Evolutionary conservation across 345 rosid genomes (phyloP).

Genomic region (Camelina laxa): DNA sequence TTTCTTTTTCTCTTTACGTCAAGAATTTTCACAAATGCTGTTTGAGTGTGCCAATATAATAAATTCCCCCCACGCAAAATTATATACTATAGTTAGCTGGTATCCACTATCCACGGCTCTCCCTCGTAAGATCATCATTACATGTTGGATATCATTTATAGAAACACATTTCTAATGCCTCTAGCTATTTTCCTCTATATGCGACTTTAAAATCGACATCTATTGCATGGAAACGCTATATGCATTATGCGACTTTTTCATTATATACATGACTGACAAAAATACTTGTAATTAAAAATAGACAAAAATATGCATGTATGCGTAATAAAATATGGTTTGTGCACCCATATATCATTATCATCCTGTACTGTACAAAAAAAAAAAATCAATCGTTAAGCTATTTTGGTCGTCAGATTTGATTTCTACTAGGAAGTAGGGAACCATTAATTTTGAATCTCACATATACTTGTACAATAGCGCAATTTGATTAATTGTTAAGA

Average conservation of each 20-base stretch:
- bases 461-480: neutral
- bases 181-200: neutral
- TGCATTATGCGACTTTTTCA: neutral
- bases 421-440: neutral
- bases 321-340: neutral
- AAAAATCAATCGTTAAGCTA: neutral
- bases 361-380: neutral
- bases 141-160: constrained; percentile 12
- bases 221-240: neutral
- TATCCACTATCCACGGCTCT: constrained; percentile 9
- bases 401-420: neutral
- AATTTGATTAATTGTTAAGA: neutral
- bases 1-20: neutral
- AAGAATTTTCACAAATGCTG: constrained; percentile 19
- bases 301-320: neutral
- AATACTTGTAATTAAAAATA: neutral
- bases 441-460: neutral
- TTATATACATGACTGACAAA: neutral
- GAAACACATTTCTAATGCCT: neutral
- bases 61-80: constrained; percentile 20
- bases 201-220: constrained; percentile 8
- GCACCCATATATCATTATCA: neutral
- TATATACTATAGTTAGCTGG: constrained; percentile 10
- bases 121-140: constrained; percentile 2
- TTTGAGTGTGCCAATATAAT: constrained; percentile 18